Percentiles rank a stretch among this genome's conserved stretches.
Evolutionary conservation across 2,329 filamentous ascomycete genomes (phyloP).

Genomic region (Didymella exigua): DNA sequence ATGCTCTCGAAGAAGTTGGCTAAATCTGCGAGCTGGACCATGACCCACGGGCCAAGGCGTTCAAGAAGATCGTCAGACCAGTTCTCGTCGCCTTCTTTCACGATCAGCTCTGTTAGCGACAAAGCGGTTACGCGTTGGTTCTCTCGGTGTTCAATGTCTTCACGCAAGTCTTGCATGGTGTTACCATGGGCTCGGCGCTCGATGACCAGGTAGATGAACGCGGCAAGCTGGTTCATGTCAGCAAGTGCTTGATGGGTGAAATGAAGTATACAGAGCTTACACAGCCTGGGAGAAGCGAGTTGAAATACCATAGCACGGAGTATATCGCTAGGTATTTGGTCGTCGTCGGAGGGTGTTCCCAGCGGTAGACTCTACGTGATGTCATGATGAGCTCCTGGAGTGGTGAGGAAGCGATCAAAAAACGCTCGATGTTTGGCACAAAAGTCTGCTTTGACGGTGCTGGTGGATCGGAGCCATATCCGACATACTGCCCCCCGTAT

Average conservation of each 20-base stretch:
- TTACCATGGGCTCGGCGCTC: slow-evolving; percentile 25
- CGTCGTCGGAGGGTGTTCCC: slow-evolving; percentile 43
- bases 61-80: slow-evolving; percentile 43
- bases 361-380: slow-evolving; percentile 44
- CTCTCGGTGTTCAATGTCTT: slow-evolving; percentile 41
- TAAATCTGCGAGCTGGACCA: slow-evolving; percentile 45
- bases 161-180: slow-evolving; percentile 36
- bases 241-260: background rate
- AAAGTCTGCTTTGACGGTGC: slow-evolving; percentile 40
- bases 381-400: slow-evolving; percentile 46
- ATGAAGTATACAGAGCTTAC: slow-evolving; percentile 19
- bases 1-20: slow-evolving; percentile 44
- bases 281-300: slow-evolving; percentile 35
- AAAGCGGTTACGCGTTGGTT: slow-evolving; percentile 39
- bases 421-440: slow-evolving; percentile 45
- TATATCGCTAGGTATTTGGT: slow-evolving; percentile 38
- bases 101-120: slow-evolving; percentile 45
- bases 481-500: slow-evolving; percentile 49
- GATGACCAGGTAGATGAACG: slow-evolving; percentile 30
- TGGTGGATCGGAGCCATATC: slow-evolving; percentile 38
- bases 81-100: slow-evolving; percentile 44
- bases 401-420: slow-evolving; percentile 47
- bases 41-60: slow-evolving; percentile 40
- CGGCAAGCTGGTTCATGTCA: slow-evolving; percentile 24
- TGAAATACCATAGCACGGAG: slow-evolving; percentile 31